Base-by-base conservation (phyloP, 441 rosid species). In the Populus hybrid region DNA sequence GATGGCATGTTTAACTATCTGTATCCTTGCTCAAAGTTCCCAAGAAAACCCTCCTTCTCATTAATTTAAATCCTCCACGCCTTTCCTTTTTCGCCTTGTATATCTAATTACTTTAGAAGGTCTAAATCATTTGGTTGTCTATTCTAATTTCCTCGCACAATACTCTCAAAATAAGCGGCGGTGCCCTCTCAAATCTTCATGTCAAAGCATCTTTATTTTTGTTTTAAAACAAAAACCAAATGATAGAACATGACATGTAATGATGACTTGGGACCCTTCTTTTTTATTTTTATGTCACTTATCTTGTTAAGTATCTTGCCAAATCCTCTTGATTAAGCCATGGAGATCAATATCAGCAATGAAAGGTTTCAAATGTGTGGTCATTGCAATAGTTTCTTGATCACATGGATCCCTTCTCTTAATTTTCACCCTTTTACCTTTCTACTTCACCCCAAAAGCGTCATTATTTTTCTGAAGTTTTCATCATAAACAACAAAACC, bases 191-290 rank as follows among this genome's bases (percentile, higher is more conserved):
- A 67, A 71, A 76, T 74, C 71, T 81, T 74, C 77, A 81, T 23
- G 4, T 59, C 76, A 83, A 89, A 84, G 89, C 81, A 79, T 81
- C 79, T 81, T 78, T 78, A 68, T 79, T 64, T 33, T 74, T 73
- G 73, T 74, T 42, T 53, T 6, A 1, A 53, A 45, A 72, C 73
- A 76, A 79, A 72, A 77, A 72, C 73, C 78, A 72, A 79, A 72
- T 78, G 74, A 75, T 78, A 83, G 82, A 81, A 80, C 78, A 84
- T 85, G 89, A 56, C 80, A 76, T 69, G 77, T 77, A 79, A 86
- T 89, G 79, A 88, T 88, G 77, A 71, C 75, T 28, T 74, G 86
- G 93, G 90, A 70, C 86, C 89, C 82, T 31, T 69, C 69, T 50
- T 14, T 9, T 28, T 70, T 74, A 77, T 64, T 50, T 16, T 50